A percentile compares a stretch with the other conserved stretches of the same genome.
phyloP scores from a whole-genome alignment of 179 eudicot species.

The Carnegiea gigantea region DNA sequence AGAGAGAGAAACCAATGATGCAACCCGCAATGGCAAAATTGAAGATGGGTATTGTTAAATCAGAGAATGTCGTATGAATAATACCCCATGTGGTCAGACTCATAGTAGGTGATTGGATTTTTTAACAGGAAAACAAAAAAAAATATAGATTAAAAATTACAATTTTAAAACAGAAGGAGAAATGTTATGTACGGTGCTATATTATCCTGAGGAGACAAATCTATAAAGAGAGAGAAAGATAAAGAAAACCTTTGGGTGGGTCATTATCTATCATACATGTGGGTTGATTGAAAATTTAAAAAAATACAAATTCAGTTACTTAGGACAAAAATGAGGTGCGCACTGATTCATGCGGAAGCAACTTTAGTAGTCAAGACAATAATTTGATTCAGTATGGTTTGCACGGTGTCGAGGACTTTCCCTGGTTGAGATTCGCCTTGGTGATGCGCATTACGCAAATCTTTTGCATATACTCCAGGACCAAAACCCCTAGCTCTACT shows the following conservation, averaged over 20 bases:
- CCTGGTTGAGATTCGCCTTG: too few relatives aligned
- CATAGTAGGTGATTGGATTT: slow-evolving; percentile 27
- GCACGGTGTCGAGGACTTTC: too few relatives aligned
- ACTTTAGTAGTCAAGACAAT: too few relatives aligned
- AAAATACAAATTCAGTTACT: too few relatives aligned
- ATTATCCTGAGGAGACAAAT: slow-evolving; percentile 26
- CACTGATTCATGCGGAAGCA: too few relatives aligned
- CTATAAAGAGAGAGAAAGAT: slow-evolving; percentile 14
- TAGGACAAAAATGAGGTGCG: too few relatives aligned
- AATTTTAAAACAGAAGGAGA: not conserved
- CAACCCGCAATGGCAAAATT: slow-evolving; percentile 10
- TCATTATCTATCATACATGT: slow-evolving; percentile 50
- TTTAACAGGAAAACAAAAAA: not conserved
- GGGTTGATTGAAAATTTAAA: slow-evolving; percentile 30
- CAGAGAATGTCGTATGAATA: slow-evolving; percentile 21
- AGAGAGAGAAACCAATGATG: not conserved
- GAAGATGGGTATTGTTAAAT: slow-evolving; percentile 21
- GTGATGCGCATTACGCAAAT: too few relatives aligned
- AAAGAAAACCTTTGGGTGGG: not conserved
- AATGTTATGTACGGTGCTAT: slow-evolving; percentile 22
- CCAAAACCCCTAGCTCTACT: too few relatives aligned
- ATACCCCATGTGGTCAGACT: slow-evolving; percentile 28
- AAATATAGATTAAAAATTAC: not conserved
- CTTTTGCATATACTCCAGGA: too few relatives aligned
- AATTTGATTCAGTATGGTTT: too few relatives aligned